Conservation (phyloP, 352 stramenopile species). For the Phytopythium mirpurense region DNA sequence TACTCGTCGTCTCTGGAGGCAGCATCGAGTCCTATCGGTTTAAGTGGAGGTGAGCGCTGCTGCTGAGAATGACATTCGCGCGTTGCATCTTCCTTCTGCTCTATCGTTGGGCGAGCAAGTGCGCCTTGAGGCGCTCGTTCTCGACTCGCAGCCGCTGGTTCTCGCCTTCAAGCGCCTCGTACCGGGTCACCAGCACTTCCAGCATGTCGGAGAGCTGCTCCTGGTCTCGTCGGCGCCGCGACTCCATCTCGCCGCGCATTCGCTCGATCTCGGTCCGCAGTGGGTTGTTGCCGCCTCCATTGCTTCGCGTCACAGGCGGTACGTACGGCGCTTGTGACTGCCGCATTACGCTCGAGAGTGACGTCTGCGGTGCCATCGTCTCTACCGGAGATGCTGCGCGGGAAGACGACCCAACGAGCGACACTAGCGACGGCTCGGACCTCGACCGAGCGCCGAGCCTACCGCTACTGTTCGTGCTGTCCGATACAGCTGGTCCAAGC, state of each 20-base stretch:
- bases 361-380: neutral
- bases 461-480: neutral
- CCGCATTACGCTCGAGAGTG: neutral
- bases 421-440: slow-evolving; percentile 4
- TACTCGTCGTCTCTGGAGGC: slow-evolving; percentile 23
- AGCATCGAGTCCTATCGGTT: slow-evolving; percentile 26
- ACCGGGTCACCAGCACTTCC: slow-evolving; percentile 29
- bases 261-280: slow-evolving; percentile 29
- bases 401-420: neutral
- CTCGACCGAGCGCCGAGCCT: slow-evolving; percentile 1
- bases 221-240: slow-evolving; percentile 24
- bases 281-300: neutral
- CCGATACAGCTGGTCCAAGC: neutral
- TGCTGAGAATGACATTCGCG: neutral
- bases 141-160: slow-evolving; percentile 29
- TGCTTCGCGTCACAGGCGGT: neutral
- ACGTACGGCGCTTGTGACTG: neutral
- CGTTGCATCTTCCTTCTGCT: neutral
- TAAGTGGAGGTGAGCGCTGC: slow-evolving; percentile 7
- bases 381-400: neutral
- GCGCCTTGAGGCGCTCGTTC: slow-evolving; percentile 36
- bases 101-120: slow-evolving; percentile 10
- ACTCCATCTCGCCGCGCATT: slow-evolving; percentile 32
- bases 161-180: slow-evolving; percentile 31
- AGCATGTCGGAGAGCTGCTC: slow-evolving; percentile 33